Evolutionary conservation across 495 filamentous ascomycete genomes (phyloP), one percentile per base, ranked within the genome.

Genomic region (Penicillium taxi): DNA sequence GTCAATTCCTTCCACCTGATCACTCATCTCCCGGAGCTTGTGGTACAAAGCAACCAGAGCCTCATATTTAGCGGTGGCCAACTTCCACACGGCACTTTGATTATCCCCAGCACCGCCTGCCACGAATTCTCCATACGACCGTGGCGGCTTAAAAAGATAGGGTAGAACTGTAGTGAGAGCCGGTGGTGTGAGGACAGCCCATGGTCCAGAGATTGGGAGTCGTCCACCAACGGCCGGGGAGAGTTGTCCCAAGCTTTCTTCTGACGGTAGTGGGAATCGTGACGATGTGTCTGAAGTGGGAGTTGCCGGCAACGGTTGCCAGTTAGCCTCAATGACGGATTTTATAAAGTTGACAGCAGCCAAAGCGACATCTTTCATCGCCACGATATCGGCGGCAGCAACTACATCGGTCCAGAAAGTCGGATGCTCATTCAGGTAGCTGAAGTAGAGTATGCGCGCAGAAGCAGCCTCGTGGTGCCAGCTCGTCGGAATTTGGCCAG

Each of bases 41-140:
- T 51, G 35, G 30, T 68, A 49, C 18, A 82, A 47, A 11, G 59
- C 58, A 2, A 64, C 64, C 23, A 81, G 42, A 3, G 72, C 73
- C 34, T 74, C 75, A 45, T 73, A 73, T 47, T 79, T 81, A 2
- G 73, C 73, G 14, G 62, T 68, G 4, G 74, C 77, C 26, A 82
- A 61, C 42, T 72, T 67, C 63, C 75, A 82, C 5, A 75, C 72
- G 0, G 69, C 64, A 45, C 64, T 73, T 42, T 80, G 73, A 9
- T 69, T 53, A 41, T 79, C 76, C 1, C 73, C 75, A 2, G 68
- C 64, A 13, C 70, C 69, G 16, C 75, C 75, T 9, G 74, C 72
- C 0, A 78, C 74, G 28, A 78, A 67, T 21, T 74, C 75, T 14
- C 69, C 63, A 29, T 75, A 78, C 2, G 67, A 70, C 17, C 73